Base-by-base conservation (phyloP, 164 flowering plant genomes). In the Annona squamosa region DNA sequence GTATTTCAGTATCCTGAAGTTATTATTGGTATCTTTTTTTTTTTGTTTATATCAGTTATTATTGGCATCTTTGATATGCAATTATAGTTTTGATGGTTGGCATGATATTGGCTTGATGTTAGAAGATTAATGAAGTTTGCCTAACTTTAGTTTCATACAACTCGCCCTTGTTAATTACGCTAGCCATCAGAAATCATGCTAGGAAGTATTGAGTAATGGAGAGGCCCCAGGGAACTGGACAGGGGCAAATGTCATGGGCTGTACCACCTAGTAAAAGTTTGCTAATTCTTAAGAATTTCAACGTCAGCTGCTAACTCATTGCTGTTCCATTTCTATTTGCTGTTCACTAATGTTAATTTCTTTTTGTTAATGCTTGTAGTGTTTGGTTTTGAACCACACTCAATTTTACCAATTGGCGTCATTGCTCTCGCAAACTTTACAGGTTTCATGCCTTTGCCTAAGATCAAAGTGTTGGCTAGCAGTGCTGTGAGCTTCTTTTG, bases 351-450 rank as follows among this genome's bases (percentile, higher is more conserved):
- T 19, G 18, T 44, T 44, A 46, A 66, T 68, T 9, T 66, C 41
- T 68, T 46, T 17, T 68, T 17, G 5, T 59, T 59, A 46, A 69
- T 26, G 37, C 37, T 26, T 86, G 85, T 88, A 95, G 99, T 96
- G 13, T 89, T 93, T 78, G 99, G 88, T 45, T 89, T 84, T 70
- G 99, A 96, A 77, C 99, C 99, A 47, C 99, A 96, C 84, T 96
- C 98, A 17, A 97, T 93, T 81, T 80, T 86, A 79, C 99, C 99
- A 13, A 85, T 96, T 72, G 98, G 95, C n/a, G 87, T 87, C 62
- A 86, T 88, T 75, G 84, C 91, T 46, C 90, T 96, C 63, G 86
- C 89, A 5, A 90, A 92, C 75, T 87, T 82, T 57, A 85, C 88
- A 46, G 96, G 95, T 46, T 90, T 89, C 77, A 80, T 96, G 95